These are phyloP conservation scores for Tricholomella constricta DNA, from an alignment of 768 basidiomycete species.

Conservation along the genomic window DNA sequence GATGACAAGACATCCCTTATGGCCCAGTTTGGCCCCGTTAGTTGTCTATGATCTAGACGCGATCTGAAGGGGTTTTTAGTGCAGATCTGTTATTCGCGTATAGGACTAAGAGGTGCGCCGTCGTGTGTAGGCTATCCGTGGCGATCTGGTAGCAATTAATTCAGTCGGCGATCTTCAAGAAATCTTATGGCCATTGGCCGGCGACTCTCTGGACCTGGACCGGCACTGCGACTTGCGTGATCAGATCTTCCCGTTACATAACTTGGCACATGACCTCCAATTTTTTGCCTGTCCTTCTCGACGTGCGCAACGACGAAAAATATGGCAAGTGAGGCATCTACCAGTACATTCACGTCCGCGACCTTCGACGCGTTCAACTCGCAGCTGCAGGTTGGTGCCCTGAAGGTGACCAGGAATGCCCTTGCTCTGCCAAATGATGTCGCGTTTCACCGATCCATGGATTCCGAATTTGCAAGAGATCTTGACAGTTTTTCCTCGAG, in stretches of 20 bases:
- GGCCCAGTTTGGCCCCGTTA: not conserved
- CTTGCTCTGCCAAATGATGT: conserved; percentile 73
- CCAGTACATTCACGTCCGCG: conserved; percentile 12
- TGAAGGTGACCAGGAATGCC: conserved; percentile 64
- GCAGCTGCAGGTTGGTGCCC: conserved; percentile 58
- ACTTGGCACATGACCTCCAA: not conserved
- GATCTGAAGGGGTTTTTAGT: too few species aligned
- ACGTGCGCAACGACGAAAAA: not conserved
- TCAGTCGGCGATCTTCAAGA: too few species aligned
- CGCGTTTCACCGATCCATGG: conserved; percentile 87
- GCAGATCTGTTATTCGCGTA: too few species aligned
- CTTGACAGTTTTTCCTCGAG: conserved; percentile 70
- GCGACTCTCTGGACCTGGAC: too few species aligned
- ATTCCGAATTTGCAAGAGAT: conserved; percentile 64
- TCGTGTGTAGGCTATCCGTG: too few species aligned
- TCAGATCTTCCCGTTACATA: not conserved
- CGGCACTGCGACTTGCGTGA: too few species aligned
- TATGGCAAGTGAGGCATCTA: conserved; percentile 17
- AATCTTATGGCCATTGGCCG: too few species aligned
- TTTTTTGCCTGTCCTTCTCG: not conserved
- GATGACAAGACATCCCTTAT: conserved; percentile 5
- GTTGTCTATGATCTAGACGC: conserved; percentile 8
- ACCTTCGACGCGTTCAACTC: conserved; percentile 57
- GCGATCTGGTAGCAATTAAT: too few species aligned
- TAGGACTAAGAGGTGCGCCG: too few species aligned